Conservation (phyloP, 2,329 filamentous ascomycete species). For the Cercospora berteroae region DNA sequence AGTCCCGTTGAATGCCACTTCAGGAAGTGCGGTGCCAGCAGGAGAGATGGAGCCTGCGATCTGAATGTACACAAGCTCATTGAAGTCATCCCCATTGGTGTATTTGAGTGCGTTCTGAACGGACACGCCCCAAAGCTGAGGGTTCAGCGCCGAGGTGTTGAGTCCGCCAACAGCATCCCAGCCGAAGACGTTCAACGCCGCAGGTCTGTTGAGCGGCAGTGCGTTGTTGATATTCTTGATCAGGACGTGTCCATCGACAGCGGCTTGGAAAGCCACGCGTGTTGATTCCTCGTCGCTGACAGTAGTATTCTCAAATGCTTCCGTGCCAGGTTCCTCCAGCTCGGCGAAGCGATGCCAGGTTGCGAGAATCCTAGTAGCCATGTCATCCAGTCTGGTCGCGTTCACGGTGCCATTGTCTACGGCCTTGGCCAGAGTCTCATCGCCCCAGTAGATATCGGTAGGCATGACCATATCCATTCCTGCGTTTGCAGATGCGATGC, state of each 20-base stretch:
- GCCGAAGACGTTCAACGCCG: conserved; percentile 51
- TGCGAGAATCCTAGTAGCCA: conserved; percentile 36
- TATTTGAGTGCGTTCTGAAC: conserved; percentile 23
- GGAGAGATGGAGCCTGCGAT: conserved; percentile 12
- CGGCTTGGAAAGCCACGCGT: conserved; percentile 52
- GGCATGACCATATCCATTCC: conserved; percentile 39
- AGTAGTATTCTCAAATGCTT: conserved; percentile 51
- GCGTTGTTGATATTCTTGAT: conserved; percentile 59
- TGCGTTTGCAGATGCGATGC: conserved; percentile 32
- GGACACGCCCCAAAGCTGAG: conserved; percentile 13
- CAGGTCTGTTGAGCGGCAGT: conserved; percentile 53
- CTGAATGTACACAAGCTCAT: conserved; percentile 16
- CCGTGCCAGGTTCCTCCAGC: conserved; percentile 45
- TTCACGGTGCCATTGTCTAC: conserved; percentile 36
- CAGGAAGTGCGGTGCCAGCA: conserved; percentile 14
- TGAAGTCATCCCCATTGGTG: conserved; percentile 16
- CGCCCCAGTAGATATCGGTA: conserved; percentile 26
- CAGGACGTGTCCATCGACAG: conserved; percentile 61
- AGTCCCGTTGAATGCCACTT: conserved; percentile 32
- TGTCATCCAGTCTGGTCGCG: conserved; percentile 36
- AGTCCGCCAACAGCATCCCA: conserved; percentile 30
- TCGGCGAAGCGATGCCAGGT: conserved; percentile 29
- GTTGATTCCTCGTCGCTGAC: conserved; percentile 52
- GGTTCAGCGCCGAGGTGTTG: conserved; percentile 17
- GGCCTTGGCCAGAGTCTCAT: conserved; percentile 33